Conservation (phyloP, 1,284 basidiomycete genomes). For the Leucocoprinus gongylophorus region DNA sequence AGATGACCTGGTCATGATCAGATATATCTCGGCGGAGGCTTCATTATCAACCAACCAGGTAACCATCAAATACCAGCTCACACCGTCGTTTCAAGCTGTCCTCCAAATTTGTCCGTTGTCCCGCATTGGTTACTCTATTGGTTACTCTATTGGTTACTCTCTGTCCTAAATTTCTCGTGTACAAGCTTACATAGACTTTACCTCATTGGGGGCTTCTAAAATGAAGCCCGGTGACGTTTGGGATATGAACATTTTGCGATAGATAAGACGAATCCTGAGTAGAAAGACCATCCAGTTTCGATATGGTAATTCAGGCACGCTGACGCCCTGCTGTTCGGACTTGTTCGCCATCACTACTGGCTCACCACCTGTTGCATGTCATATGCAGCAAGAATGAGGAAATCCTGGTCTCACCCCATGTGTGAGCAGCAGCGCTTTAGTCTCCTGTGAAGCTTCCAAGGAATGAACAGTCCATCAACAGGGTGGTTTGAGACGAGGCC, state of each 20-base stretch:
- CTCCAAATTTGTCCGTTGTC: no score
- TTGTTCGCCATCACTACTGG: not conserved
- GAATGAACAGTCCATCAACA: not conserved
- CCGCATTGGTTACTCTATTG: no score
- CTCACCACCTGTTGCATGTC: no score
- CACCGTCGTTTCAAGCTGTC: not conserved
- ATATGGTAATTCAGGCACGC: conserved; percentile 6
- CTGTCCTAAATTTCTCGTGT: no score
- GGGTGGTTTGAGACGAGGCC: not conserved
- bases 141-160: no score
- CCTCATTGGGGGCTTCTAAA: no score
- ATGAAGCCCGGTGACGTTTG: no score
- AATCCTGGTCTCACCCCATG: not conserved
- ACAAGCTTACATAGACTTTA: no score
- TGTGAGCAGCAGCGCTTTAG: not conserved
- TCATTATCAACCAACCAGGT: not conserved
- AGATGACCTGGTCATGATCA: not conserved
- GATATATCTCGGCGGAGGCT: no score
- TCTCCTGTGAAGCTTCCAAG: not conserved
- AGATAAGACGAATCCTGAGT: no score
- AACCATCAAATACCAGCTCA: not conserved
- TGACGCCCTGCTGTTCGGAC: not conserved
- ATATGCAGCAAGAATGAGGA: not conserved
- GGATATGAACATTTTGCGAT: no score
- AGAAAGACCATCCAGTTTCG: not conserved